Conservation (phyloP, 1,139 yeast species). For the Nakaseomyces kungkrabaensis region DNA sequence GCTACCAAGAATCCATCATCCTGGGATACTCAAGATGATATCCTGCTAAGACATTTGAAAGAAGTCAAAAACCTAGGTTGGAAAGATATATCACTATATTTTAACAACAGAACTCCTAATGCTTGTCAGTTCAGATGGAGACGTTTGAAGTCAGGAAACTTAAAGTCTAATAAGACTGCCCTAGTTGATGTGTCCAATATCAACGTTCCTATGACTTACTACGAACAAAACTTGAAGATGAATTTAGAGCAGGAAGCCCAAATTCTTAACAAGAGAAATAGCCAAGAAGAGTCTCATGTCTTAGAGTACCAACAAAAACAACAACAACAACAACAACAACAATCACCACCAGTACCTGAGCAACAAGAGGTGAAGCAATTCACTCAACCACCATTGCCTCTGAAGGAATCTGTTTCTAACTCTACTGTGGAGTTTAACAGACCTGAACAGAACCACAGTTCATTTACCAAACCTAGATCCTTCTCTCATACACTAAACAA, state of each 20-base stretch:
- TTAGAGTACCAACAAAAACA: neutral
- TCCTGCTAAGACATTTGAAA: conserved; percentile 55
- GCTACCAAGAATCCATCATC: conserved; percentile 47
- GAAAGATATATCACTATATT: conserved; percentile 65
- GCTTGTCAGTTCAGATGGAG: conserved; percentile 79
- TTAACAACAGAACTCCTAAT: conserved; percentile 60
- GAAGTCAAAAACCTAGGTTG: conserved; percentile 66
- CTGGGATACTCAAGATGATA: conserved; percentile 70
- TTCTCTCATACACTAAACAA: conserved; percentile 21
- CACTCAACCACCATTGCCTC: neutral
- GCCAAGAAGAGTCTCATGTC: neutral
- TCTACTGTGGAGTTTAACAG: conserved; percentile 6
- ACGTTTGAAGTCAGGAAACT: conserved; percentile 52
- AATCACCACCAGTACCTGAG: neutral
- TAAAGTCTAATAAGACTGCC: conserved; percentile 44
- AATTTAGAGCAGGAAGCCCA: neutral
- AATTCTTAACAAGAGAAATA: neutral
- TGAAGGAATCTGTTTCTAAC: neutral
- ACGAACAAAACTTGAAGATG: conserved; percentile 1
- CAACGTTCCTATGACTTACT: neutral
- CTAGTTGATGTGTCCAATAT: conserved; percentile 1
- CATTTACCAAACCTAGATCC: conserved; percentile 21
- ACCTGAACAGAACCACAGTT: conserved; percentile 13
- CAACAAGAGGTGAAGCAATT: neutral
- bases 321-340: neutral